phyloP scores from a whole-genome alignment of 257 asterid species.

The Przewalskia tangutica region DNA sequence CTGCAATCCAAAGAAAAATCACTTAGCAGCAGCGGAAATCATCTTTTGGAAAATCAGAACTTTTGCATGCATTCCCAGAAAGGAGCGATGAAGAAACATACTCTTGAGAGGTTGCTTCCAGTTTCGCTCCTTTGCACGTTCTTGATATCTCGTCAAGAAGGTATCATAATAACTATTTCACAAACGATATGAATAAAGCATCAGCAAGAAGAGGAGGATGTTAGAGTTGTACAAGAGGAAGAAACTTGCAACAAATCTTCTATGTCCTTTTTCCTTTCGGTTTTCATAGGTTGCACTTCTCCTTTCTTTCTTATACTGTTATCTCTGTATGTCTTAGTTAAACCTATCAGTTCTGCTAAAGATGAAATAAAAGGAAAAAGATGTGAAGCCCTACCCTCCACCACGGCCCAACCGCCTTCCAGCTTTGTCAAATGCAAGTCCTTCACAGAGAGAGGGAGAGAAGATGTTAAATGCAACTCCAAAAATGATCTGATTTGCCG shows the following conservation, averaged over 20 bases:
- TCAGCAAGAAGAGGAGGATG: too few relatives aligned
- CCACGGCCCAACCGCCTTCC: conserved; percentile 95
- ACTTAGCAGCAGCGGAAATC: background rate
- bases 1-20: background rate
- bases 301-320: too few relatives aligned
- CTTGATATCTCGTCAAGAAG: too few relatives aligned
- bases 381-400: conserved; percentile 62
- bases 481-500: background rate
- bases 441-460: conserved; percentile 16
- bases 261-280: too few relatives aligned
- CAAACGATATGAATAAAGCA: too few relatives aligned
- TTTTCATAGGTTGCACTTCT: too few relatives aligned
- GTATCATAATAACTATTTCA: too few relatives aligned
- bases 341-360: background rate
- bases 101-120: too few relatives aligned
- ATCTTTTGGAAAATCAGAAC: background rate
- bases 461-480: background rate
- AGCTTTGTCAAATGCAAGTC: conserved; percentile 82
- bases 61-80: background rate
- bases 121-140: too few relatives aligned
- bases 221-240: too few relatives aligned
- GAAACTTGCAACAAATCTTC: too few relatives aligned
- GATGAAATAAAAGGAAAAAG: background rate
- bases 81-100: background rate
- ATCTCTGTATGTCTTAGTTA: too few relatives aligned